Percentiles rank a stretch among this genome's conserved stretches.
Evolutionary conservation across 495 filamentous ascomycete genomes (phyloP).

Genomic region (Astrothelium subdiscretum): DNA sequence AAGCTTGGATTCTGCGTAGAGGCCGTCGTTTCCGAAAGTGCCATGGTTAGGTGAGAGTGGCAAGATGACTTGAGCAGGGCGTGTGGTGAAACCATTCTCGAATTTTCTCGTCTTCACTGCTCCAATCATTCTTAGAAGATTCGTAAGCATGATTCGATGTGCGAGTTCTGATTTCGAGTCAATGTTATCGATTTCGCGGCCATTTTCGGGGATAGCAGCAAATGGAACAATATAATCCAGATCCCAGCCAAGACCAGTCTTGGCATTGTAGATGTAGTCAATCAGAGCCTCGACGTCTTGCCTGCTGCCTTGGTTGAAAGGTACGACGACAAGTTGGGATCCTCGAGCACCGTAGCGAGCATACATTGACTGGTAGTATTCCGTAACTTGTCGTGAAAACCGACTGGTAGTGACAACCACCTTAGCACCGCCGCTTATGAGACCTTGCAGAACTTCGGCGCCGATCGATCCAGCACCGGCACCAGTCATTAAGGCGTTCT

Average conservation of each 20-base stretch:
- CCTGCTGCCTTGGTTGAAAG: constrained; percentile 97
- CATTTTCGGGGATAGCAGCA: constrained; percentile 93
- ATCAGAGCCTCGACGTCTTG: constrained; percentile 91
- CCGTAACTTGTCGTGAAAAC: constrained; percentile 93
- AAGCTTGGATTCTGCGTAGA: constrained; percentile 97
- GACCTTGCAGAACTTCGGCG: constrained; percentile 91
- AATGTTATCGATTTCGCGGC: constrained; percentile 92
- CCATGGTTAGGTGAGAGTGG: constrained; percentile 97
- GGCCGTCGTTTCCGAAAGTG: constrained; percentile 93
- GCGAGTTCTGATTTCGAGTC: constrained; percentile 98
- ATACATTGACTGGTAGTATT: constrained; percentile 99
- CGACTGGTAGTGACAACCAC: constrained; percentile 92
- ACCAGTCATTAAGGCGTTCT: constrained; percentile 97
- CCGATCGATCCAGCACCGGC: constrained; percentile 96
- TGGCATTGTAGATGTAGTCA: constrained; percentile 92
- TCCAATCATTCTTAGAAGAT: constrained; percentile 82
- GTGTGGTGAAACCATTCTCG: constrained; percentile 76
- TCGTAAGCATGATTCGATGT: constrained; percentile 98
- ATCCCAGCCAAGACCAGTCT: constrained; percentile 96
- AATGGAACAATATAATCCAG: constrained; percentile 94
- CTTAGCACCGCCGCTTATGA: constrained; percentile 93
- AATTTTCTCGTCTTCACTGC: constrained; percentile 84
- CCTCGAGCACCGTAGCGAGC: constrained; percentile 83
- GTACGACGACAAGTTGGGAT: constrained; percentile 92
- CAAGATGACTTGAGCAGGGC: constrained; percentile 90